Conservation (phyloP, 495 filamentous ascomycete genomes). For the Penicillium desertorum region DNA sequence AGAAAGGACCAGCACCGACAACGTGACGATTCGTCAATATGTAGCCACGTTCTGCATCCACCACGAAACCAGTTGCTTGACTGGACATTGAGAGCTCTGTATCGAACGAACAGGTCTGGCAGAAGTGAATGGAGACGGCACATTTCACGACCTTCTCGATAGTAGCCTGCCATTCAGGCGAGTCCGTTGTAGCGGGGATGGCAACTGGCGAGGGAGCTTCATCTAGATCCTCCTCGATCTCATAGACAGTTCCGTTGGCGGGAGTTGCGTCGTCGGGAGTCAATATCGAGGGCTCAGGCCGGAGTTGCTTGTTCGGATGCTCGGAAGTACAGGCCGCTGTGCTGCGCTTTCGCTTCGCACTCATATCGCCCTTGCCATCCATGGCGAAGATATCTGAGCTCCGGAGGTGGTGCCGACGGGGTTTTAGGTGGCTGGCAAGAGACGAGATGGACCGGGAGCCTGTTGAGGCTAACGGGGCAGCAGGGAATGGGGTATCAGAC, state of each 20-base stretch:
- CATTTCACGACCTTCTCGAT: slow-evolving; percentile 90
- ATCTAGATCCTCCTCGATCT: slow-evolving; percentile 46
- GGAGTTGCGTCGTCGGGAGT: slow-evolving; percentile 48
- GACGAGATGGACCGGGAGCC: background rate
- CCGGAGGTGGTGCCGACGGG: background rate
- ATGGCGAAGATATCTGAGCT: slow-evolving; percentile 34
- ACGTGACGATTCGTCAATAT: slow-evolving; percentile 92
- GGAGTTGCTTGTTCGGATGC: slow-evolving; percentile 58
- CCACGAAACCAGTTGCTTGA: slow-evolving; percentile 96
- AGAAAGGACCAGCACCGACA: slow-evolving; percentile 94
- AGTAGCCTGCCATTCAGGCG: slow-evolving; percentile 93
- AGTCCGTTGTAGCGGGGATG: slow-evolving; percentile 65
- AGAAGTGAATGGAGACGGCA: slow-evolving; percentile 97
- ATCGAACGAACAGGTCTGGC: slow-evolving; percentile 97
- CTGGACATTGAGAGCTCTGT: slow-evolving; percentile 90
- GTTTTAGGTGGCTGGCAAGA: background rate
- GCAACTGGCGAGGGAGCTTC: slow-evolving; percentile 44
- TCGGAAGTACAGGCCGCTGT: slow-evolving; percentile 48
- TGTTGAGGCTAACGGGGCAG: background rate
- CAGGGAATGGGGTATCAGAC: background rate
- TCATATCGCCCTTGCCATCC: slow-evolving; percentile 52
- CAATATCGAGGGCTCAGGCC: slow-evolving; percentile 44
- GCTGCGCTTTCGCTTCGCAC: slow-evolving; percentile 62
- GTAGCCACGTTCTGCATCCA: slow-evolving; percentile 91
- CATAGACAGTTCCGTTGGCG: slow-evolving; percentile 49